phyloP scores from a whole-genome alignment of 768 basidiomycete species.

The Mycena alexandri region DNA sequence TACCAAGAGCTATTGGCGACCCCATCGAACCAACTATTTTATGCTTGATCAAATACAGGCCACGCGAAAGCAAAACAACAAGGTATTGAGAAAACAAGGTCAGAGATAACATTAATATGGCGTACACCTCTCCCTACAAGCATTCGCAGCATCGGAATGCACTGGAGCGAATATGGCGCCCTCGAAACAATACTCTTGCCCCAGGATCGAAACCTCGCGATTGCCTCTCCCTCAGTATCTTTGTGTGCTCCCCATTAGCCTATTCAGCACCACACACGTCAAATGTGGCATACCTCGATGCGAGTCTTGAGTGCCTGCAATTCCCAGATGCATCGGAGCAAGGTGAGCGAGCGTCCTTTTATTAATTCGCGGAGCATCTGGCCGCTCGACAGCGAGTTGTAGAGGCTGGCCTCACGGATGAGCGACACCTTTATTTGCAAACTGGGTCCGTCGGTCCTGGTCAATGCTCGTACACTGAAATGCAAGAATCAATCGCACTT shows the following conservation, averaged over 20 bases:
- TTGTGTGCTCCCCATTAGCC: background rate
- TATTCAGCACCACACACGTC: background rate
- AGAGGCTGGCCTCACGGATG: slow-evolving; percentile 14
- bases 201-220: background rate
- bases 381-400: slow-evolving; percentile 9
- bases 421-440: slow-evolving; percentile 22
- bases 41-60: too few species aligned
- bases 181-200: background rate
- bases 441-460: background rate
- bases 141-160: background rate
- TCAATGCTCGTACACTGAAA: background rate
- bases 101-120: too few species aligned
- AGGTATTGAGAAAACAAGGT: too few species aligned
- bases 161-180: background rate
- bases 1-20: too few species aligned
- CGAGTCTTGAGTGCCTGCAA: slow-evolving; percentile 13
- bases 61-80: too few species aligned
- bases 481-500: background rate
- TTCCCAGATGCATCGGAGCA: slow-evolving; percentile 21
- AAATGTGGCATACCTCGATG: slow-evolving; percentile 5
- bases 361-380: slow-evolving; percentile 1
- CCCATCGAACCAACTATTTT: too few species aligned
- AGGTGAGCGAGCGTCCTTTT: slow-evolving; percentile 10
- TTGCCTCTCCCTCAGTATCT: slow-evolving; percentile 21
- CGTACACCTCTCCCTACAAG: too few species aligned